Conservation (phyloP, 192 early-diverging fungal genomes). For the Radiomyces spectabilis region DNA sequence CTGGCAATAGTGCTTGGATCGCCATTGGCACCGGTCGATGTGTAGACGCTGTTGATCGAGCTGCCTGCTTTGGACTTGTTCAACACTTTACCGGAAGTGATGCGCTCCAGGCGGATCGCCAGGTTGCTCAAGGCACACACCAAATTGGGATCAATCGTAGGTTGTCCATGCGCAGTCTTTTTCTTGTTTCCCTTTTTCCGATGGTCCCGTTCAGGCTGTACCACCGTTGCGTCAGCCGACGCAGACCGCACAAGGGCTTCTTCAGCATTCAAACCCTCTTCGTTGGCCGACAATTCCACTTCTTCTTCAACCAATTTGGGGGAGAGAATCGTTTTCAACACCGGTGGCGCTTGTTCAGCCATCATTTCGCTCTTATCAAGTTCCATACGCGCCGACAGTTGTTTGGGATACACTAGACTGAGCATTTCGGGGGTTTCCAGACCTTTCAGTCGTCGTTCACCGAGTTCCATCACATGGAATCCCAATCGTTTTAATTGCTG, state of each 20-base stretch:
- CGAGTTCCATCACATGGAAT: constrained; percentile 63
- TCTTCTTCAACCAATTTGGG: not conserved
- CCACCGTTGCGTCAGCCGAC: not conserved
- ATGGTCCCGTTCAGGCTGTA: constrained; percentile 1
- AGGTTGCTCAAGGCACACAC: constrained; percentile 14
- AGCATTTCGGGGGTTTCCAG: constrained; percentile 83
- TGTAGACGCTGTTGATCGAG: not conserved
- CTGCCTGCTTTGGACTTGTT: not conserved
- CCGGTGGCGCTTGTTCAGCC: constrained; percentile 2
- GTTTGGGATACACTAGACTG: constrained; percentile 61
- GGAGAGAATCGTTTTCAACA: not conserved
- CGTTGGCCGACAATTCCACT: not conserved
- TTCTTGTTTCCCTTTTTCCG: too few species aligned
- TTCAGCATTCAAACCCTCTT: not conserved
- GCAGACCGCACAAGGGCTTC: not conserved
- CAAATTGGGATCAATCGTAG: constrained; percentile 16
- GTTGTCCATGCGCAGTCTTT: not conserved
- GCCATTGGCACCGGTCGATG: not conserved
- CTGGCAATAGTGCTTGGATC: not conserved
- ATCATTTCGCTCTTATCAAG: constrained; percentile 29
- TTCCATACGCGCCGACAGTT: constrained; percentile 36
- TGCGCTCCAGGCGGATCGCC: constrained; percentile 19
- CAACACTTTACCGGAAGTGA: constrained; percentile 17
- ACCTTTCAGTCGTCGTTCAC: constrained; percentile 80
- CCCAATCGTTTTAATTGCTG: constrained; percentile 52